Evolutionary conservation across 129 eudicot genomes (phyloP).

Genomic region (Centrapalus pauciflorus): DNA sequence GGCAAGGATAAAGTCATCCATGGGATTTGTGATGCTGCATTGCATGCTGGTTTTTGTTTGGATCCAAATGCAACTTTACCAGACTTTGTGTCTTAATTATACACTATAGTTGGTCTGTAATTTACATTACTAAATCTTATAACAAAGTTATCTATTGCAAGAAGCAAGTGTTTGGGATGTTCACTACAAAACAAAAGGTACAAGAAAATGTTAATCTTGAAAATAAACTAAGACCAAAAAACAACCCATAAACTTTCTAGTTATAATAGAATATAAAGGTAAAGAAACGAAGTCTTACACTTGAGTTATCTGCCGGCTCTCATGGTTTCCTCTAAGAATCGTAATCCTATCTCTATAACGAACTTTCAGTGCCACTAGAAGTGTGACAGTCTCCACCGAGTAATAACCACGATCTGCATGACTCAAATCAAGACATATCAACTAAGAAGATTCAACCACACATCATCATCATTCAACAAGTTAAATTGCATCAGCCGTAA

Average conservation of each 20-base stretch:
- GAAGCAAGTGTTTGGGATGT: neutral
- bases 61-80: neutral
- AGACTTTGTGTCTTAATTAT: neutral
- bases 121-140: neutral
- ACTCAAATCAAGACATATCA: constrained; percentile 10
- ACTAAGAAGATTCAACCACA: constrained; percentile 12
- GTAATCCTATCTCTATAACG: constrained; percentile 95
- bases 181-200: neutral
- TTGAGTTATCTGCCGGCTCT: constrained; percentile 66
- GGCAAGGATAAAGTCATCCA: neutral
- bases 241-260: neutral
- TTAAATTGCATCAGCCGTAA: neutral
- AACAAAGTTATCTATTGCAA: neutral
- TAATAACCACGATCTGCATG: constrained; percentile 56
- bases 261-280: neutral
- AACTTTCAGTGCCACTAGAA: constrained; percentile 64
- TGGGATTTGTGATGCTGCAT: neutral
- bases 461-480: neutral
- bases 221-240: neutral
- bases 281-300: constrained; percentile 32
- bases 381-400: constrained; percentile 62
- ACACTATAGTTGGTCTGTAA: neutral
- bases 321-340: constrained; percentile 95
- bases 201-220: neutral
- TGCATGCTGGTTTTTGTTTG: neutral